phyloP scores from a whole-genome alignment of 768 basidiomycete genomes.

The Suillus cothurnatus region DNA sequence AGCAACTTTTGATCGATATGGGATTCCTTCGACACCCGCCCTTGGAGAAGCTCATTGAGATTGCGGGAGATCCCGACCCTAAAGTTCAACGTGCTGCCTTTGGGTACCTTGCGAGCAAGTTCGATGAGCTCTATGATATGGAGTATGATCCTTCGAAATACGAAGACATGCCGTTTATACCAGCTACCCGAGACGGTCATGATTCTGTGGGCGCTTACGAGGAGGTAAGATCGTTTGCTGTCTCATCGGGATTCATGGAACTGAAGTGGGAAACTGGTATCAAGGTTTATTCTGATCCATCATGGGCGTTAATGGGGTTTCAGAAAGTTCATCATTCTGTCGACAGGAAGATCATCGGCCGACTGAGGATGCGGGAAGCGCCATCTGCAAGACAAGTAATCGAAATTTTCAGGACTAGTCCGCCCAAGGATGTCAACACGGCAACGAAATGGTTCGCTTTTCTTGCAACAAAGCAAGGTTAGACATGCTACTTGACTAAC shows the following conservation, averaged over 20 bases:
- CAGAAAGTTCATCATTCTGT: slow-evolving; percentile 54
- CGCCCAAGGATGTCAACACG: slow-evolving; percentile 48
- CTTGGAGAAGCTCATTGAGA: slow-evolving; percentile 57
- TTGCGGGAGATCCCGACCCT: slow-evolving; percentile 49
- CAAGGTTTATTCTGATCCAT: slow-evolving; percentile 66
- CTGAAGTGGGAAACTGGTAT: background rate
- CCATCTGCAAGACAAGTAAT: slow-evolving; percentile 63
- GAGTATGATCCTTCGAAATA: slow-evolving; percentile 55
- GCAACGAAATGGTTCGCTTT: slow-evolving; percentile 66
- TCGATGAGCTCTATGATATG: slow-evolving; percentile 49
- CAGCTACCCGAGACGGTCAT: slow-evolving; percentile 54
- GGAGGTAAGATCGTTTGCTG: slow-evolving; percentile 49
- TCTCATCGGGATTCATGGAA: background rate
- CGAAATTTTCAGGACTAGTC: slow-evolving; percentile 49
- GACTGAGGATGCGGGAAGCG: slow-evolving; percentile 65
- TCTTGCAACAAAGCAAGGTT: slow-evolving; percentile 60
- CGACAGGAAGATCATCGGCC: slow-evolving; percentile 47
- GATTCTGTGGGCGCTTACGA: slow-evolving; percentile 59
- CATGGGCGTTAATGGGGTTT: slow-evolving; percentile 74
- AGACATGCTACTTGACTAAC: background rate
- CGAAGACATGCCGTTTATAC: slow-evolving; percentile 68
- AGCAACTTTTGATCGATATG: slow-evolving; percentile 40
- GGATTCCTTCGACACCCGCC: slow-evolving; percentile 68
- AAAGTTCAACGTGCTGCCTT: slow-evolving; percentile 59
- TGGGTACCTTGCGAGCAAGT: slow-evolving; percentile 76